Conservation (phyloP, 768 basidiomycete genomes). For the Rhodotorula paludigena region DNA sequence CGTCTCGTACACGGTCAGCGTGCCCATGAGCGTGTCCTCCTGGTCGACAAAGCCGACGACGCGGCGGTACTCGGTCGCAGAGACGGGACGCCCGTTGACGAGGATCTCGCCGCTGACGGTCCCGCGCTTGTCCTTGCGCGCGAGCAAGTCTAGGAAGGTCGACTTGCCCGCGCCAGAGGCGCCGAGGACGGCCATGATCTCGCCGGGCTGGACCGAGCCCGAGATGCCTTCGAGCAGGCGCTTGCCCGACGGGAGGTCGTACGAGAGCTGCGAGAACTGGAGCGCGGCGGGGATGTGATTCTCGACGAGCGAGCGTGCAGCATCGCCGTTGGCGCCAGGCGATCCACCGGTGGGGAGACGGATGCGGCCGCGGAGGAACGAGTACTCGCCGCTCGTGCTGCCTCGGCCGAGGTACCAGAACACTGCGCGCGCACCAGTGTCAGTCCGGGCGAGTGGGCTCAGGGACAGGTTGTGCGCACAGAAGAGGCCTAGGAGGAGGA, state of each 20-base stretch:
- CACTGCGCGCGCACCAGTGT: too few species aligned
- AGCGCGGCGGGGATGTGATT: constrained; percentile 91
- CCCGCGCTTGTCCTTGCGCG: constrained; percentile 81
- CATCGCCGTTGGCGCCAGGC: constrained; percentile 53
- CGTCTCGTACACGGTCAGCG: constrained; percentile 96
- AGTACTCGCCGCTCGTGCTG: constrained; percentile 58
- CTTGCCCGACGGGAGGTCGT: constrained; percentile 61
- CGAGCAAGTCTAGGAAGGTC: constrained; percentile 91
- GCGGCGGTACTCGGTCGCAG: constrained; percentile 68
- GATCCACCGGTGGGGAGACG: constrained; percentile 47
- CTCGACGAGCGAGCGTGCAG: constrained; percentile 70
- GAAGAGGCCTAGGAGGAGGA: constrained; percentile 61
- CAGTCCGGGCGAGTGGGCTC: too few species aligned
- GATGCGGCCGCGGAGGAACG: constrained; percentile 56
- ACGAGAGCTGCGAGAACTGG: constrained; percentile 81
- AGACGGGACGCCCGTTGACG: constrained; percentile 77
- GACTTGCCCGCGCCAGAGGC: constrained; percentile 95
- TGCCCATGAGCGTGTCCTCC: constrained; percentile 95
- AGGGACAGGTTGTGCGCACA: constrained; percentile 48
- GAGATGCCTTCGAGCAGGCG: constrained; percentile 73
- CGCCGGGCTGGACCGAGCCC: constrained; percentile 78
- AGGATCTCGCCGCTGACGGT: constrained; percentile 65
- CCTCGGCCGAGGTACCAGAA: constrained; percentile 89
- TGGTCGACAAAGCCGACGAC: constrained; percentile 96
- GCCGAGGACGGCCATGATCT: constrained; percentile 93